Evolutionary conservation across 2,329 filamentous ascomycete species (phyloP).

Genomic region (Cladosporium oxysporum): DNA sequence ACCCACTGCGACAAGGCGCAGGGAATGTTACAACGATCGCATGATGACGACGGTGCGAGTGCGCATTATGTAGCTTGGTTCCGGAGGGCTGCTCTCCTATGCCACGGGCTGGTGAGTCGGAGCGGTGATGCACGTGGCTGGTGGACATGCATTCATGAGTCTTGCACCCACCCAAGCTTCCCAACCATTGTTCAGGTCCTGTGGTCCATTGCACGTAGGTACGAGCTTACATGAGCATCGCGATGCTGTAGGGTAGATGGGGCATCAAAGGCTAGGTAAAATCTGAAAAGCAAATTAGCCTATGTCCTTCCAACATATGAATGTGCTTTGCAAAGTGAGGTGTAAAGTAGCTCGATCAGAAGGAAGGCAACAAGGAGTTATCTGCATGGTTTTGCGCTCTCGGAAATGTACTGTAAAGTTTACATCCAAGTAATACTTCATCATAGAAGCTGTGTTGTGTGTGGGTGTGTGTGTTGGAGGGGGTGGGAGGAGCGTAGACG

Average conservation of each 20-base stretch:
- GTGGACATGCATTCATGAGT: neutral
- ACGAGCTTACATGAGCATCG: neutral
- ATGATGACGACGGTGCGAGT: neutral
- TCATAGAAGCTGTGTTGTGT: constrained; percentile 12
- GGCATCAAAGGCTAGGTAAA: neutral
- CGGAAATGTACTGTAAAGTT: constrained; percentile 20
- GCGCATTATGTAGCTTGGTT: neutral
- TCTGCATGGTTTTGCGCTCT: constrained; percentile 21
- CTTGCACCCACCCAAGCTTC: neutral
- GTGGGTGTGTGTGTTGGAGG: neutral
- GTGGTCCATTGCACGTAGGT: neutral
- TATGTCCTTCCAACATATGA: neutral
- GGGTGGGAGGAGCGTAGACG: neutral
- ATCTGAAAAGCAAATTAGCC: constrained; percentile 13
- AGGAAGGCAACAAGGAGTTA: constrained; percentile 22
- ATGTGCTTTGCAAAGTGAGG: neutral
- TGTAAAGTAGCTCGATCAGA: constrained; percentile 12
- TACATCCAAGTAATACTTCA: constrained; percentile 22
- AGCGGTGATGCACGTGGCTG: neutral
- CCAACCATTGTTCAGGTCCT: neutral
- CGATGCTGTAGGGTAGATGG: neutral
- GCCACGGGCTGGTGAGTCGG: neutral
- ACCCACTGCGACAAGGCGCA: neutral
- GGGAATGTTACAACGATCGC: neutral
- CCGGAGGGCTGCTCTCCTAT: neutral